Conservation (phyloP, 805 yeast species). For the Wickerhamomyces chaumierensis region DNA sequence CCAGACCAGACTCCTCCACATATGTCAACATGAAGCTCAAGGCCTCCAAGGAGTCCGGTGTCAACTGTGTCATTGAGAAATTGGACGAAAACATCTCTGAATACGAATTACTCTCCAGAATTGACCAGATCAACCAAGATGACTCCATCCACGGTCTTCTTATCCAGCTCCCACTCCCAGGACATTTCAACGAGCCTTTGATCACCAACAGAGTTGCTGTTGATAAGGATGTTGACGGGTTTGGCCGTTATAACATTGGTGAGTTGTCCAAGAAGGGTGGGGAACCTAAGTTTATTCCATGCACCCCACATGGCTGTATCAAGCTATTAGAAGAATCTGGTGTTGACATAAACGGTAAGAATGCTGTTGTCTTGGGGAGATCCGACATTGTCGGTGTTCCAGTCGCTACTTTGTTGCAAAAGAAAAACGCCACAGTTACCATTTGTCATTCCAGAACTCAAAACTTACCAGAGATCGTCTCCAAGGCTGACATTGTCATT, state of each 20-base stretch:
- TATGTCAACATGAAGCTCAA: conserved; percentile 87
- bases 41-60: conserved; percentile 79
- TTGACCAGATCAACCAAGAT: conserved; percentile 61
- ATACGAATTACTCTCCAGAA: conserved; percentile 43
- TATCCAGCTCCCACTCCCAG: conserved; percentile 85
- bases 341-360: conserved; percentile 60
- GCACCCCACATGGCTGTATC: conserved; percentile 93
- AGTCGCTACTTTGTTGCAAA: conserved; percentile 72
- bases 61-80: conserved; percentile 53
- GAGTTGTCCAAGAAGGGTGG: conserved; percentile 86
- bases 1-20: conserved; percentile 80
- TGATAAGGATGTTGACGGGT: conserved; percentile 92
- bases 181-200: conserved; percentile 62
- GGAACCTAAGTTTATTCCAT: conserved; percentile 72
- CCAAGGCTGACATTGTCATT: conserved; percentile 70
- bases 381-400: conserved; percentile 96
- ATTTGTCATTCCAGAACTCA: conserved; percentile 68
- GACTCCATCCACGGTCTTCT: conserved; percentile 74
- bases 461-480: conserved; percentile 39
- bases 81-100: conserved; percentile 55
- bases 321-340: conserved; percentile 63
- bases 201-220: conserved; percentile 76
- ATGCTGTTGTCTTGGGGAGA: conserved; percentile 88
- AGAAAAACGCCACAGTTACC: conserved; percentile 73
- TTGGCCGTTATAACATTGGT: conserved; percentile 80